Conservation (phyloP, 176 grass and related monocot species). For the Raddia guianensis region DNA sequence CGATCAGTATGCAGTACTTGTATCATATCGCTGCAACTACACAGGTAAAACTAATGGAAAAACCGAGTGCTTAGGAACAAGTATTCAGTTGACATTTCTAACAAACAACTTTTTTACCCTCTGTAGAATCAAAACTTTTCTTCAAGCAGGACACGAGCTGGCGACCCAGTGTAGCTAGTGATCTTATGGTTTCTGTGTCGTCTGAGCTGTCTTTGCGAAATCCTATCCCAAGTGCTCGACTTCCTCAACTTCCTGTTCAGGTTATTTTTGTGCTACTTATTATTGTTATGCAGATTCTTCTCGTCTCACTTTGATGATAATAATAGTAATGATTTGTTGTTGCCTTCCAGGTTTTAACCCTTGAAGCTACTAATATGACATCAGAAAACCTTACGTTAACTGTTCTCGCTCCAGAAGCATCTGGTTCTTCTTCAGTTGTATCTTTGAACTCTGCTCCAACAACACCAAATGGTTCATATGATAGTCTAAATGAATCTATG, state of each 20-base stretch:
- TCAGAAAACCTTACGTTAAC: conserved; percentile 91
- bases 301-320: conserved; percentile 25
- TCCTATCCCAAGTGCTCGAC: conserved; percentile 59
- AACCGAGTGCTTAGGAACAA: conserved; percentile 16
- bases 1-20: conserved; percentile 84
- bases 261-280: conserved; percentile 46
- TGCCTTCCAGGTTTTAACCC: conserved; percentile 87
- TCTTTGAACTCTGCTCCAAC: conserved; percentile 82
- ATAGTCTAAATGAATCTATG: conserved; percentile 50
- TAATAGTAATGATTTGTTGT: neutral
- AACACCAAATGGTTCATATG: conserved; percentile 54
- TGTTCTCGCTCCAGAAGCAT: conserved; percentile 88
- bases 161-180: conserved; percentile 75
- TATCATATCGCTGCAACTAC: conserved; percentile 94
- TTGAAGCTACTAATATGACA: conserved; percentile 95
- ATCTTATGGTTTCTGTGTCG: conserved; percentile 89
- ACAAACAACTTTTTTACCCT: conserved; percentile 36
- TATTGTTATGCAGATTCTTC: conserved; percentile 9
- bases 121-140: conserved; percentile 91
- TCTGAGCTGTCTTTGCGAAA: conserved; percentile 66
- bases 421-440: conserved; percentile 79
- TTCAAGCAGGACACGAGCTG: conserved; percentile 92
- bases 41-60: conserved; percentile 62
- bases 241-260: conserved; percentile 87
- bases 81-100: conserved; percentile 37